Evolutionary conservation across 2,329 filamentous ascomycete genomes (phyloP).

Genomic region (Atkinsonella texensis): DNA sequence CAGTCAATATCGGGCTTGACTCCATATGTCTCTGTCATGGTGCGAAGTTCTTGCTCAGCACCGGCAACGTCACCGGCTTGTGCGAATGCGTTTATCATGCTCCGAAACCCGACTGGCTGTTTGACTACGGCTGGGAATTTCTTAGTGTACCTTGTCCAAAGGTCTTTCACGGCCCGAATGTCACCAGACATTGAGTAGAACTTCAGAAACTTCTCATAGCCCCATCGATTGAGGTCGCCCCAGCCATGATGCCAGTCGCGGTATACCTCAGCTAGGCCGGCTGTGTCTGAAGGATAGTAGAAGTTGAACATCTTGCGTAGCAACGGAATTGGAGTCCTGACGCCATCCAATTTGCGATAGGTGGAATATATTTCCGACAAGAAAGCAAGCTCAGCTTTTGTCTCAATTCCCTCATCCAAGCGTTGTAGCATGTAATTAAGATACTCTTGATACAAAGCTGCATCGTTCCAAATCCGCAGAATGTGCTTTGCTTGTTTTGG

Average conservation of each 20-base stretch:
- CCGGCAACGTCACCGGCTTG: slow-evolving; percentile 50
- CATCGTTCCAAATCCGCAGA: slow-evolving; percentile 27
- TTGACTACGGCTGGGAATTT: slow-evolving; percentile 23
- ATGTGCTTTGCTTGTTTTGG: slow-evolving; percentile 24
- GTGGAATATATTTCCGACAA: slow-evolving; percentile 31
- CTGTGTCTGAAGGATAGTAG: slow-evolving; percentile 24
- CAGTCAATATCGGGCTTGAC: slow-evolving; percentile 44
- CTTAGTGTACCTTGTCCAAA: slow-evolving; percentile 33
- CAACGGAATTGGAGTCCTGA: slow-evolving; percentile 24
- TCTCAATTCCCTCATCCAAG: slow-evolving; percentile 16
- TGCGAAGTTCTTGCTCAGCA: slow-evolving; percentile 48
- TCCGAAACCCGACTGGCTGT: slow-evolving; percentile 31
- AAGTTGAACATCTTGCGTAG: slow-evolving; percentile 34
- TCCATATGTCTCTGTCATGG: slow-evolving; percentile 43
- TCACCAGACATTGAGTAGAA: slow-evolving; percentile 38
- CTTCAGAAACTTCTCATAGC: slow-evolving; percentile 35
- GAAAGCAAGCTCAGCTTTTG: slow-evolving; percentile 17
- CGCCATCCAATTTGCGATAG: slow-evolving; percentile 31
- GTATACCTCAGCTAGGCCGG: slow-evolving; percentile 33
- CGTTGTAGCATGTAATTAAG: slow-evolving; percentile 22
- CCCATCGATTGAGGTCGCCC: slow-evolving; percentile 28
- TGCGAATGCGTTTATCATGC: slow-evolving; percentile 61
- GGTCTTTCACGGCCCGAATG: slow-evolving; percentile 27
- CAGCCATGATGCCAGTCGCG: slow-evolving; percentile 35
- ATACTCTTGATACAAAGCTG: slow-evolving; percentile 31